Evolutionary conservation across 805 yeast genomes (phyloP).

Genomic region (Dipodascus geniculatus): DNA sequence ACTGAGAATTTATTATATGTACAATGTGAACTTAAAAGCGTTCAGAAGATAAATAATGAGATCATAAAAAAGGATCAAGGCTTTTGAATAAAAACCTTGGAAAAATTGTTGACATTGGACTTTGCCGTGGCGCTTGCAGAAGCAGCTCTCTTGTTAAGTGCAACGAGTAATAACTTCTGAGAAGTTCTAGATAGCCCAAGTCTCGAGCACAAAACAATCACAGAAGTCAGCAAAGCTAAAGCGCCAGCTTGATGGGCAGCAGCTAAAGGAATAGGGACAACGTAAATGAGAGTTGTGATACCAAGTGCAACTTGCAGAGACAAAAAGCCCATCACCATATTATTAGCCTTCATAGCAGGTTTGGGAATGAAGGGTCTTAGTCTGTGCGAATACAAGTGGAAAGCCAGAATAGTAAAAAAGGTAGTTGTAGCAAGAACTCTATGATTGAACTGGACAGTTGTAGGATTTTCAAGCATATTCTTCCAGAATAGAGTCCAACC

Average conservation of each 20-base stretch:
- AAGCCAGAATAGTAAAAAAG: conserved; percentile 54
- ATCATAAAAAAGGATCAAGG: neutral
- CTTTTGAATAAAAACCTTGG: neutral
- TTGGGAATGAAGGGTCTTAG: conserved; percentile 46
- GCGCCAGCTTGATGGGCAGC: conserved; percentile 98
- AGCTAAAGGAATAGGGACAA: conserved; percentile 88
- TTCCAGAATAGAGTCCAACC: conserved; percentile 56
- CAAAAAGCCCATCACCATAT: conserved; percentile 71
- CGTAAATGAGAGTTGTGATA: conserved; percentile 68
- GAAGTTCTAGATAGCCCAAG: conserved; percentile 44
- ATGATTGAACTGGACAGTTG: conserved; percentile 89
- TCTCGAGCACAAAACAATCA: conserved; percentile 50
- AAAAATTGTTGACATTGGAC: neutral
- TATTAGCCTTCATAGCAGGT: conserved; percentile 44
- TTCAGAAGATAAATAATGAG: neutral
- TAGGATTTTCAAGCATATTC: conserved; percentile 87
- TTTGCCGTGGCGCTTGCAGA: neutral
- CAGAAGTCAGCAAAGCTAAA: conserved; percentile 69
- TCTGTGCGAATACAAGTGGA: conserved; percentile 56
- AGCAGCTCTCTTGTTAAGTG: conserved; percentile 1
- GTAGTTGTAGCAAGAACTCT: conserved; percentile 76
- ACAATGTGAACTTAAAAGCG: neutral
- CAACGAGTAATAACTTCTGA: neutral
- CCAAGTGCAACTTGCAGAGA: conserved; percentile 78
- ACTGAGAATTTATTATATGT: neutral